Conservation (phyloP, 148 eudicot genomes). For the Diospyros lotus region DNA sequence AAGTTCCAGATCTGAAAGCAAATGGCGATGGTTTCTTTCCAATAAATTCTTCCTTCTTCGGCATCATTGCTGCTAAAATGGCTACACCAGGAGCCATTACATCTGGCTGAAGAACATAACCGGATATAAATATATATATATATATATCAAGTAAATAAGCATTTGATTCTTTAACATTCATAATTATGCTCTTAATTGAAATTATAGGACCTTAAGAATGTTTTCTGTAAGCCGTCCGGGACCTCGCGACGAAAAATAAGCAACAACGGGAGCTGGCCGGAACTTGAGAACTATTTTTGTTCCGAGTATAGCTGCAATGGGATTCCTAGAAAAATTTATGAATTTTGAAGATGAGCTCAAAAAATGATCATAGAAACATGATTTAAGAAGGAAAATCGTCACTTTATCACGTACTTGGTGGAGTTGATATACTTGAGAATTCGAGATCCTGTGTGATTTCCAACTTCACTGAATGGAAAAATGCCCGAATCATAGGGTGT, state of each 20-base stretch:
- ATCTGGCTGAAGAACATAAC: conserved; percentile 40
- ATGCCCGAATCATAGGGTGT: conserved; percentile 55
- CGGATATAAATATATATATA: no score
- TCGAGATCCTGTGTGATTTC: conserved; percentile 34
- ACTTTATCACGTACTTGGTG: conserved; percentile 30
- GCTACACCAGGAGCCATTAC: conserved; percentile 74
- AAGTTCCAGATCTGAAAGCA: conserved; percentile 62
- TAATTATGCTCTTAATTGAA: background rate
- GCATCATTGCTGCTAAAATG: conserved; percentile 53
- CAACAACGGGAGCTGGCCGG: conserved; percentile 66
- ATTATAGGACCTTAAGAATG: conserved; percentile 52
- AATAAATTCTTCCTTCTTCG: conserved; percentile 28
- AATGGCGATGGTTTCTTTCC: conserved; percentile 32
- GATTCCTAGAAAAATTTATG: conserved; percentile 25
- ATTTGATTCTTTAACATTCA: no score
- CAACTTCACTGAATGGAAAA: conserved; percentile 52
- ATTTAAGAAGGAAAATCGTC: no score
- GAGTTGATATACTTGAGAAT: conserved; percentile 61
- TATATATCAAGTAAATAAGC: no score
- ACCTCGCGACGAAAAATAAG: conserved; percentile 71
- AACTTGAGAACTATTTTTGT: conserved; percentile 26
- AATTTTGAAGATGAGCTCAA: no score
- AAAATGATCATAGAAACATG: no score
- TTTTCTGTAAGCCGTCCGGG: conserved; percentile 58
- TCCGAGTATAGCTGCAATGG: conserved; percentile 52